Evolutionary conservation across 176 grass and related monocot genomes (phyloP).

Genomic region (barley (Hordeum vulgare)): MorexV3_pseudomolecules_assembly NC_058518.1:441833545-441834044

Average conservation of each 20-base stretch:
- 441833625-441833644: neutral
- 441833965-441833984: neutral
- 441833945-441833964: neutral
- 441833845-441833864: slow-evolving; percentile 50
- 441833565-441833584: neutral
- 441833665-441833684: neutral
- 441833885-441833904: slow-evolving; percentile 92
- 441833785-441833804: slow-evolving; percentile 61
- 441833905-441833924: slow-evolving; percentile 33
- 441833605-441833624: neutral
- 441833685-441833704: neutral
- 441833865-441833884: slow-evolving; percentile 54
- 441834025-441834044: no score
- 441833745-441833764: neutral
- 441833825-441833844: slow-evolving; percentile 65
- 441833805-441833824: slow-evolving; percentile 71
- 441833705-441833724: no score
- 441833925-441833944: neutral
- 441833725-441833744: neutral
- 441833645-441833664: neutral
- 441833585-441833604: neutral
- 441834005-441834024: no score
- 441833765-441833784: neutral
- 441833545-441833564: neutral
- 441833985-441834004: no score